Base-by-base conservation (phyloP, 2,329 filamentous ascomycete species). In the Chaetomium olivaceum region DNA sequence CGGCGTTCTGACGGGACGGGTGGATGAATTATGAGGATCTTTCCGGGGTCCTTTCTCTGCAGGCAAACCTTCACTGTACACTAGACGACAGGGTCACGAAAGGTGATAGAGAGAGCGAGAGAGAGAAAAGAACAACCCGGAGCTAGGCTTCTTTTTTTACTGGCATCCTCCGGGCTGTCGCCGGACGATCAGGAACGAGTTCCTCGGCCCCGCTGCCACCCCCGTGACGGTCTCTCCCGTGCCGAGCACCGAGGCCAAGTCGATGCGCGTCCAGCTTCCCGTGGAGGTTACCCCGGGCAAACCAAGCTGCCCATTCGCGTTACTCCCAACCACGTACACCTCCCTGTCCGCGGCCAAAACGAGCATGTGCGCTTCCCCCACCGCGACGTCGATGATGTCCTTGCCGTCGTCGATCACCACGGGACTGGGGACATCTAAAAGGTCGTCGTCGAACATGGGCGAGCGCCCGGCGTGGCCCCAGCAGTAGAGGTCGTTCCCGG, bases 321-420 rank as follows among this genome's bases (percentile, higher is more conserved):
- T 88, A 43, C 80, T 77, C 0, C 88, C 88, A 52, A 84, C 78
- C 4, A 83, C 82, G 68, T 82, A 89, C 0, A 90, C 74, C 23
- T 77, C 76, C 0, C 81, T 80, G 2, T 80, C 77, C 0, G 77
- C 76, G 0, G 81, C 84, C 27, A 90, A 73, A 6, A 82, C 82
- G 9, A 89, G 77, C n/a, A 86, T 79, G 73, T 90, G 87, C 8
- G 80, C 79, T 43, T 84, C 82, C 0, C 88, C 88, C 6, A 90
- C 72, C 0, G 80, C 84, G 48, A 88, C 77, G 68, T 89, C 87
- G 6, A 78, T 68, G 2, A 90, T 77, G 65, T 90, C 85, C 25
- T n/a, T n/a, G n/a, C 79, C 76, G 4, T 79, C 79, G 6, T 81
- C 79, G 0, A 85, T 75, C 9, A 82, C 78, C 1, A 82, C 72